phyloP scores from a whole-genome alignment of 441 rosid species.

The Adansonia madagascariensis region DNA sequence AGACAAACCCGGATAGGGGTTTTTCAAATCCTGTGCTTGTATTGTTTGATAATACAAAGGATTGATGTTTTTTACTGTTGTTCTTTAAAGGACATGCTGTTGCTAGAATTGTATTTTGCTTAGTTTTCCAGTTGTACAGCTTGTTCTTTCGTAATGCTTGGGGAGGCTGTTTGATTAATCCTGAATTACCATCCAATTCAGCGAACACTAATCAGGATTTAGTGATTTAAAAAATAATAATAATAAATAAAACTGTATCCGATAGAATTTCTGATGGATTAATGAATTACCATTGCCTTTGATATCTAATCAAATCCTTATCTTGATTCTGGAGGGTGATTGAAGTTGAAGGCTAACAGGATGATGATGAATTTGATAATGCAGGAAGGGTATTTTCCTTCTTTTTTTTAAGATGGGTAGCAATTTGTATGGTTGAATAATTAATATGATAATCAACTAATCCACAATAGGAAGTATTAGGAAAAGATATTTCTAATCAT shows the following conservation, averaged over 20 bases:
- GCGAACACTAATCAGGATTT: background rate
- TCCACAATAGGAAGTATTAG: background rate
- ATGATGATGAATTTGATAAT: conserved; percentile 9
- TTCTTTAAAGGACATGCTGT: too few relatives aligned
- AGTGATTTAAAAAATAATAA: background rate
- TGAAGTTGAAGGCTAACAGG: background rate
- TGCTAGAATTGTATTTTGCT: background rate
- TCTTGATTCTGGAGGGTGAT: background rate
- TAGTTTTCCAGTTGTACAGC: background rate
- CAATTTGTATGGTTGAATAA: background rate
- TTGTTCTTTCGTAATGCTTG: background rate
- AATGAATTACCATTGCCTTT: background rate
- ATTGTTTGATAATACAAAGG: too few relatives aligned
- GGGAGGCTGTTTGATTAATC: background rate
- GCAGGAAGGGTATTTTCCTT: background rate
- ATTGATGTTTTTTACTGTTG: too few relatives aligned
- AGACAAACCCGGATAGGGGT: too few relatives aligned
- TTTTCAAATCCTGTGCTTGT: too few relatives aligned
- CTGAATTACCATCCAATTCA: background rate
- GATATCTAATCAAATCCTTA: background rate
- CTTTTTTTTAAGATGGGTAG: background rate
- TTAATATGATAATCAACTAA: background rate
- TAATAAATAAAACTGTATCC: background rate
- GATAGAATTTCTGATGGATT: background rate
- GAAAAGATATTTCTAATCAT: background rate